Conservation (phyloP, 352 stramenopile genomes). For the Achlya hypogyna region DNA sequence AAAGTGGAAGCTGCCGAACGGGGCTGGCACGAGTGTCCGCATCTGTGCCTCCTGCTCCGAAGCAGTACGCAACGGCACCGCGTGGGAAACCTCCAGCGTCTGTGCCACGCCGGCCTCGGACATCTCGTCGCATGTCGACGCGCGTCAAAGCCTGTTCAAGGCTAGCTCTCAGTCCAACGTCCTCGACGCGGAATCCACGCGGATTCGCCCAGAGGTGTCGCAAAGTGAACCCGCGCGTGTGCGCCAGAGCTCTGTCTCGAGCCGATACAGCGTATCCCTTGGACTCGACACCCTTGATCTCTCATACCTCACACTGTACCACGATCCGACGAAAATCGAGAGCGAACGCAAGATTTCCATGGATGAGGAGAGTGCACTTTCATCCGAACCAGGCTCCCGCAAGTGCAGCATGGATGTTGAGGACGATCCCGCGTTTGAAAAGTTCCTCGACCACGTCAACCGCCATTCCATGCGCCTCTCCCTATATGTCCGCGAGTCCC, state of each 20-base stretch:
- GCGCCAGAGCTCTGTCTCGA: background rate
- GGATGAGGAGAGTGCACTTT: background rate
- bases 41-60: conserved; percentile 84
- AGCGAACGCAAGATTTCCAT: background rate
- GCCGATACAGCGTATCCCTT: background rate
- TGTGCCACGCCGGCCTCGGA: background rate
- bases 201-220: background rate
- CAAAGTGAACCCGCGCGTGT: background rate
- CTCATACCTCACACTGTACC: background rate
- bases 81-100: background rate
- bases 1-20: conserved; percentile 38
- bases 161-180: background rate
- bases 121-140: background rate
- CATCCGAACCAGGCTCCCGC: background rate
- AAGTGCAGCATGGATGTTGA: background rate
- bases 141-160: background rate
- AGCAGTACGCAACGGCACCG: background rate
- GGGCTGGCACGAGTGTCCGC: conserved; percentile 30
- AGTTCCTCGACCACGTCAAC: background rate
- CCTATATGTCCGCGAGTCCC: background rate
- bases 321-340: background rate
- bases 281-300: background rate
- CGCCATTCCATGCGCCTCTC: background rate
- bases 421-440: background rate
- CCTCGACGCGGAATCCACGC: background rate